phyloP scores from a whole-genome alignment of 2,329 filamentous ascomycete genomes.

The Diplodia corticola region DNA sequence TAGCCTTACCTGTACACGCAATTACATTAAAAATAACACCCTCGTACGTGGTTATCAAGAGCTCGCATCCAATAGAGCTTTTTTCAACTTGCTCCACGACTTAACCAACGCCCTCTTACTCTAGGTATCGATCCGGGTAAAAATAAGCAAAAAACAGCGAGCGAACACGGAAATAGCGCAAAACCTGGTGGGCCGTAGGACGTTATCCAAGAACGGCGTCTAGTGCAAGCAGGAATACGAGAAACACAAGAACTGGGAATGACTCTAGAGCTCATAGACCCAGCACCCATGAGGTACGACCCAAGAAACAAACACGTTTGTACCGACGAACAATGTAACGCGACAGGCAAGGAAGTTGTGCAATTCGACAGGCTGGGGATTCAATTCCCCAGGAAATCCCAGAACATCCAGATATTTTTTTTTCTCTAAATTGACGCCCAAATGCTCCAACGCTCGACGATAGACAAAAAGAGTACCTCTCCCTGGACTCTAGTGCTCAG shows the following conservation, averaged over 20 bases:
- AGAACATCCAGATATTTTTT: slow-evolving; percentile 8
- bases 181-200: background rate
- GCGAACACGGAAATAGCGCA: background rate
- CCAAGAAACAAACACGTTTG: background rate
- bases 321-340: background rate
- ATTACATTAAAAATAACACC: background rate
- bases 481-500: background rate
- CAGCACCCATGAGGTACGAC: background rate
- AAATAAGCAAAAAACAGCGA: background rate
- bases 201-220: background rate
- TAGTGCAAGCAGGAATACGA: background rate
- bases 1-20: background rate
- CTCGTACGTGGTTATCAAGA: background rate
- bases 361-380: slow-evolving; percentile 3
- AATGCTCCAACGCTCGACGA: slow-evolving; percentile 19
- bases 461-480: slow-evolving; percentile 12
- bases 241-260: background rate
- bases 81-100: background rate
- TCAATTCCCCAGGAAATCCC: background rate
- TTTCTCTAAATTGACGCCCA: slow-evolving; percentile 15
- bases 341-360: background rate
- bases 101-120: background rate
- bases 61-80: background rate
- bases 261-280: background rate
- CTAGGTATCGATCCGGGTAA: background rate